A percentile compares a stretch with the other conserved stretches of the same genome.
phyloP scores from a whole-genome alignment of 768 basidiomycete genomes.

The Boletus rex-veris region DNA sequence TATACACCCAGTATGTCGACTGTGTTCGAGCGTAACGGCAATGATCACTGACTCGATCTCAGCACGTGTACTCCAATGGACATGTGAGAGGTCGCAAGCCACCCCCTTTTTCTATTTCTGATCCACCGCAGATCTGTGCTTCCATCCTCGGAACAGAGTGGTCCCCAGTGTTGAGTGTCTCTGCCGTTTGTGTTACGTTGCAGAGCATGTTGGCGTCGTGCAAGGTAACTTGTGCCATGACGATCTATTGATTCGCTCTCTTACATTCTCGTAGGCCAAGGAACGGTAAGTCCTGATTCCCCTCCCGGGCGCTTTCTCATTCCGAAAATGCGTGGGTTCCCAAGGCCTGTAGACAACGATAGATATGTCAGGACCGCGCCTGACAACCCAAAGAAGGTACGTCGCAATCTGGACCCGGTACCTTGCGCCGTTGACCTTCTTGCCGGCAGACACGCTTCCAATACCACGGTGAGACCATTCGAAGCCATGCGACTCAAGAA shows the following conservation, averaged over 20 bases:
- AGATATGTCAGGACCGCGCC: constrained; percentile 76
- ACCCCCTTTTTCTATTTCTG: constrained; percentile 13
- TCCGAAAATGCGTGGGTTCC: constrained; percentile 4
- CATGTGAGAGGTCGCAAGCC: constrained; percentile 48
- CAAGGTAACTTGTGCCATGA: constrained; percentile 52
- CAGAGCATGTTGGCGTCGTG: constrained; percentile 93
- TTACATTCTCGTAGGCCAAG: constrained; percentile 41
- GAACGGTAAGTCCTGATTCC: constrained; percentile 50
- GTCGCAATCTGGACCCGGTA: constrained; percentile 13
- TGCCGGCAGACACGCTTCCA: constrained; percentile 65
- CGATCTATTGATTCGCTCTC: not conserved
- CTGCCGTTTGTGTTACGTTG: constrained; percentile 77
- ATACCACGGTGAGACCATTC: constrained; percentile 61
- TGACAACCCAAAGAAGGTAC: constrained; percentile 82
- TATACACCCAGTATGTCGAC: constrained; percentile 65
- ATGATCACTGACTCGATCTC: constrained; percentile 13
- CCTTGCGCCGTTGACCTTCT: constrained; percentile 9
- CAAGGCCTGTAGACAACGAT: constrained; percentile 80
- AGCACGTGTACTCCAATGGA: constrained; percentile 88
- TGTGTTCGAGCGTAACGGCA: not conserved
- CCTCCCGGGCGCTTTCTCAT: not conserved
- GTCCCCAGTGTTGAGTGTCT: constrained; percentile 84
- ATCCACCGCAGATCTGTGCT: constrained; percentile 66
- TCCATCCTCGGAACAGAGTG: constrained; percentile 88
- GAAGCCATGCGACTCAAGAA: not conserved